Evolutionary conservation across 192 early-diverging fungal species (phyloP).

Genomic region (Coemansia sp.): DNA sequence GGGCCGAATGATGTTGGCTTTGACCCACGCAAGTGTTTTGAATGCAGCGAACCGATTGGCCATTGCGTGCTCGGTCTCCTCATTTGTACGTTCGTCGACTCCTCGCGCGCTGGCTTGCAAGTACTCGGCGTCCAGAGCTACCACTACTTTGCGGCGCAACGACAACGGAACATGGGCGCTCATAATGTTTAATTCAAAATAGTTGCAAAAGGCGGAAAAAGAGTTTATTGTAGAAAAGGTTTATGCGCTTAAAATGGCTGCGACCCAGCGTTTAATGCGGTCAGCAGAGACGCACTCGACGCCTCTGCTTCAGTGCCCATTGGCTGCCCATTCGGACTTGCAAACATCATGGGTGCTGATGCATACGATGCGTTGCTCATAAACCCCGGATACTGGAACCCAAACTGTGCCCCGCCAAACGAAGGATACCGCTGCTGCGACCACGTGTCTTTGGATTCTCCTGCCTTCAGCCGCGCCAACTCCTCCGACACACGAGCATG

Average conservation of each 20-base stretch:
- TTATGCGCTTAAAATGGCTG: constrained; percentile 20
- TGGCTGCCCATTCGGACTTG: neutral
- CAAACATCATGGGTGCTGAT: constrained; percentile 14
- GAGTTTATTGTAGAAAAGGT: neutral
- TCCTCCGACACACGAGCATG: constrained; percentile 17
- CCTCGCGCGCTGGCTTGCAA: constrained; percentile 4
- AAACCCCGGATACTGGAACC: constrained; percentile 18
- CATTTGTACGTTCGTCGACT: neutral
- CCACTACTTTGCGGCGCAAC: constrained; percentile 48
- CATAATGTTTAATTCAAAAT: constrained; percentile 1
- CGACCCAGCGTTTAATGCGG: constrained; percentile 29
- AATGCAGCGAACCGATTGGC: constrained; percentile 24
- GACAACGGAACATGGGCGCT: constrained; percentile 36
- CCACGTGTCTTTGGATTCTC: neutral
- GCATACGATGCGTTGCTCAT: constrained; percentile 6
- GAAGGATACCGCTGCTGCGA: constrained; percentile 14
- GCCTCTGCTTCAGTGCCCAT: constrained; percentile 3
- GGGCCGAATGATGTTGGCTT: constrained; percentile 39
- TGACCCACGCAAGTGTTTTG: constrained; percentile 49
- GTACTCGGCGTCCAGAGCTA: constrained; percentile 37
- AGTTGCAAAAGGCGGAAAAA: neutral
- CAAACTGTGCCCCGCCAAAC: constrained; percentile 7
- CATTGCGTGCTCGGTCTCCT: constrained; percentile 1
- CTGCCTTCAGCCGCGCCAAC: constrained; percentile 13
- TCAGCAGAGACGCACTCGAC: constrained; percentile 15